Evolutionary conservation across 2,329 filamentous ascomycete species (phyloP), one percentile per base, ranked within the genome.

Genomic region (Arthroderma sp.): DNA sequence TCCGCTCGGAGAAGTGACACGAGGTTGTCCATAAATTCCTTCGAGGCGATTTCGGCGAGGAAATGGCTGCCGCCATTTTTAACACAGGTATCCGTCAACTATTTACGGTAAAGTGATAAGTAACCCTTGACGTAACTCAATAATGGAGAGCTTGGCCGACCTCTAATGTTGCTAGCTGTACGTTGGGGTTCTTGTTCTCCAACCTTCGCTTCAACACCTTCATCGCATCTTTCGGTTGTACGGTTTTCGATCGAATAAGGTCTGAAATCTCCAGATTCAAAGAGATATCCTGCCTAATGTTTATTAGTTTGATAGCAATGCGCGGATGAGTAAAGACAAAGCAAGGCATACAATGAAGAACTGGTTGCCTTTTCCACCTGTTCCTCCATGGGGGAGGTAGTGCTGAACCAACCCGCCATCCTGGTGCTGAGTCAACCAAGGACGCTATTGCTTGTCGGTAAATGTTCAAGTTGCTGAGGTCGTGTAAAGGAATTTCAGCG

Each of bases 41-140:
- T 80, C 11, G 89, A 95, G 36, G 91, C 89, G 55, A 98, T 91
- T 68, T 98, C 91, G 53, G 81, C 75, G 41, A 98, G 80, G 65
- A 98, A 98, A 66, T 98, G 91, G 34, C 83, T 77, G 54, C 91
- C 91, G 48, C 91, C 91, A 71, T 98, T 98, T 70, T 98, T 98
- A 50, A 96, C 87, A 62, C 91, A 98, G 1, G 91, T 96, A 68
- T 98, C 91, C 53, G 88, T 94, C 57, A 98, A 82, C 86, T 82
- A 54, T 9, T 32, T 51, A 43, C 29, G 31, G 28, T 37, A 42
- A 47, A 31, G 31, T 5, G n/a, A 30, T 34, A 22, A 38, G 8
- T n/a, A 29, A 11, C 15, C 15, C 40, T 37, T 30, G 5, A 30
- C 5, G 38, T 15, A 29, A 15, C 29, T 36, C 37, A 44, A 29